phyloP scores from a whole-genome alignment of 2,329 filamentous ascomycete species.

The Nothophoma quercina region DNA sequence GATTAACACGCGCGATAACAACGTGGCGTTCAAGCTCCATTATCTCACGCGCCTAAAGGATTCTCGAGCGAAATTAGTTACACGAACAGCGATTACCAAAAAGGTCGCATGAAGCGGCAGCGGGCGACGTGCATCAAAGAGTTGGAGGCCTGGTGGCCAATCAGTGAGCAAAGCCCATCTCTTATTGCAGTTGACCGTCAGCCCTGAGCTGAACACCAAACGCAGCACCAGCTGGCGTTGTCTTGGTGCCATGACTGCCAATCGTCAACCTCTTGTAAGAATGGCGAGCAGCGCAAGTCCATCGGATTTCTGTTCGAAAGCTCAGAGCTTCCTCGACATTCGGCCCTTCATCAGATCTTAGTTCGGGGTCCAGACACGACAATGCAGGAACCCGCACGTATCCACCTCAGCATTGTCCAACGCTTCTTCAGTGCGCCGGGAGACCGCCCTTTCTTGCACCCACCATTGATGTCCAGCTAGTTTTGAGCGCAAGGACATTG shows the following conservation, averaged over 20 bases:
- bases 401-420: conserved; percentile 12
- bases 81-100: background rate
- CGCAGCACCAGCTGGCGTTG: background rate
- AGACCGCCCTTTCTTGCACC: conserved; percentile 8
- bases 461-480: conserved; percentile 4
- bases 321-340: conserved; percentile 8
- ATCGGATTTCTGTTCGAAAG: background rate
- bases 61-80: conserved; percentile 5
- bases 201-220: conserved; percentile 7
- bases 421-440: conserved; percentile 11
- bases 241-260: background rate
- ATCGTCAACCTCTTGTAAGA: background rate
- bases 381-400: conserved; percentile 16
- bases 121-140: background rate
- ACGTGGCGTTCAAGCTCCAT: conserved; percentile 5
- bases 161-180: background rate
- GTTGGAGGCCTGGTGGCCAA: conserved; percentile 1
- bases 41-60: background rate
- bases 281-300: background rate
- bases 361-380: conserved; percentile 17
- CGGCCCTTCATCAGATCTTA: conserved; percentile 11
- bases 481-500: conserved; percentile 7
- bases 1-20: conserved; percentile 8
- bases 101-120: background rate
- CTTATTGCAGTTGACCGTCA: background rate